phyloP scores from a whole-genome alignment of 345 rosid genomes.

The Citrus mangshanensis region DNA sequence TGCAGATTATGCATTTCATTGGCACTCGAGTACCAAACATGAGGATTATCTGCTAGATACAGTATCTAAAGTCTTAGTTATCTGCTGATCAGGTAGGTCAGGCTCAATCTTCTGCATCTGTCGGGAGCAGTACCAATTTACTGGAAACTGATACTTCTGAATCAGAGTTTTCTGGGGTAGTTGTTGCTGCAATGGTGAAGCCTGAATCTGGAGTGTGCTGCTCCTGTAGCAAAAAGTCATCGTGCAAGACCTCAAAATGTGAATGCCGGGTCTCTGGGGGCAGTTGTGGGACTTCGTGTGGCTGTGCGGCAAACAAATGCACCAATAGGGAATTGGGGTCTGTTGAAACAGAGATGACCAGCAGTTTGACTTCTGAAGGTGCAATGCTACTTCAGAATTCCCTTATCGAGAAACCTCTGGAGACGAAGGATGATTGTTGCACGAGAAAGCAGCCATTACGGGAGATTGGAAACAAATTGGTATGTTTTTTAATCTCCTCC shows the following conservation, averaged over 20 bases:
- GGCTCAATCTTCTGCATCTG: slow-evolving; percentile 38
- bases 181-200: slow-evolving; percentile 19
- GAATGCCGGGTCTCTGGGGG: slow-evolving; percentile 64
- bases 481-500: slow-evolving; percentile 16
- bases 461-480: slow-evolving; percentile 72
- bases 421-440: slow-evolving; percentile 31
- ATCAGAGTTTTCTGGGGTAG: slow-evolving; percentile 38
- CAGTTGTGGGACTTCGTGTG: slow-evolving; percentile 65
- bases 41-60: not conserved
- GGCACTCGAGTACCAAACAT: not conserved
- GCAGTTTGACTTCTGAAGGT: slow-evolving; percentile 27
- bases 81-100: slow-evolving; percentile 36
- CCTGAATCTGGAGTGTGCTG: slow-evolving; percentile 49
- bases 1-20: not conserved
- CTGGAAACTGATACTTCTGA: slow-evolving; percentile 34
- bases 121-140: slow-evolving; percentile 30
- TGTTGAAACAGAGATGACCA: slow-evolving; percentile 25
- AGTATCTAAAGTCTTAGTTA: slow-evolving; percentile 16
- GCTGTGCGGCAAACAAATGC: slow-evolving; percentile 64
- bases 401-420: slow-evolving; percentile 26
- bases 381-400: slow-evolving; percentile 30
- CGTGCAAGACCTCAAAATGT: slow-evolving; percentile 79
- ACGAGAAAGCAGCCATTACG: slow-evolving; percentile 64
- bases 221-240: slow-evolving; percentile 69
- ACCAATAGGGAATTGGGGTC: slow-evolving; percentile 48